Percentiles rank a stretch among this genome's conserved stretches.
Conservation (phyloP, 805 yeast genomes). For the Zygosaccharomyces pseudorouxii region DNA sequence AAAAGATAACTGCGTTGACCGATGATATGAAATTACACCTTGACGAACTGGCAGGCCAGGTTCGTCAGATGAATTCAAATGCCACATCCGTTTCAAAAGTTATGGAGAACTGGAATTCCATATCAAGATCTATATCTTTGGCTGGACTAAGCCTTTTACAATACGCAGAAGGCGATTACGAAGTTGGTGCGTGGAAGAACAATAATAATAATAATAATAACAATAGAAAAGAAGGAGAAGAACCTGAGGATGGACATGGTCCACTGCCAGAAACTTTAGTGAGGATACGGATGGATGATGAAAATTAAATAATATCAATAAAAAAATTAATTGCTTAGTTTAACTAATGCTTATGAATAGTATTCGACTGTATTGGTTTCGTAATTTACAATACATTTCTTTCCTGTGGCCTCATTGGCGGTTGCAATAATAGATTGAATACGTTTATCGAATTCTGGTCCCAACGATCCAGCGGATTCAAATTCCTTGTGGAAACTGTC, state of each 20-base stretch:
- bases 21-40: slow-evolving; percentile 27
- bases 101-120: slow-evolving; percentile 32
- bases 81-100: slow-evolving; percentile 27
- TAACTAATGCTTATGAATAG: slow-evolving; percentile 1
- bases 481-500: slow-evolving; percentile 16
- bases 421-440: slow-evolving; percentile 37
- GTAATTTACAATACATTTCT: slow-evolving; percentile 37
- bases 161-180: slow-evolving; percentile 32
- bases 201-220: slow-evolving; percentile 29
- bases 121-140: slow-evolving; percentile 31
- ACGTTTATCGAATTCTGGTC: slow-evolving; percentile 25
- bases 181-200: slow-evolving; percentile 32
- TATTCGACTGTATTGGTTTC: slow-evolving; percentile 34
- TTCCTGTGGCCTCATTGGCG: slow-evolving; percentile 37
- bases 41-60: slow-evolving; percentile 25
- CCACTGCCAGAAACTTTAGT: slow-evolving; percentile 67
- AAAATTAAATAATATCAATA: background rate
- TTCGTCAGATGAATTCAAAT: slow-evolving; percentile 25
- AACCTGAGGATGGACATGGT: slow-evolving; percentile 27
- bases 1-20: slow-evolving; percentile 26
- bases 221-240: slow-evolving; percentile 33
- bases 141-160: slow-evolving; percentile 32
- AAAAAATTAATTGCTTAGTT: slow-evolving; percentile 1
- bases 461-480: slow-evolving; percentile 11
- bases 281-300: slow-evolving; percentile 47